Base-by-base conservation (phyloP, 768 basidiomycete genomes). In the Leucocoprinus leucothites region DNA sequence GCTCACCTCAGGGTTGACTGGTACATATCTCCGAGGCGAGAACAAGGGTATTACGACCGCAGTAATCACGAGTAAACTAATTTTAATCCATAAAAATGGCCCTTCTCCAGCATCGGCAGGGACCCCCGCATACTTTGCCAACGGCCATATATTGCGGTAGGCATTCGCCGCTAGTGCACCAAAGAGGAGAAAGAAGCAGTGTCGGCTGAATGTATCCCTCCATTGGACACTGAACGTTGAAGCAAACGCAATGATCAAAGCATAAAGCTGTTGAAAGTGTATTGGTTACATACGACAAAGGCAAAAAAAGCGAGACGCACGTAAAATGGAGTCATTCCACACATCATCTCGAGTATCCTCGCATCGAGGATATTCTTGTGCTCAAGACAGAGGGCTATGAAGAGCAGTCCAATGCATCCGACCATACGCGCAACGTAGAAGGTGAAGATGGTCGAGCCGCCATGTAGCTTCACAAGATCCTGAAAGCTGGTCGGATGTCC, bases 111-210 rank as follows among this genome's bases (percentile, higher is more conserved):
- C 2, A 65, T 71, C 84, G 73, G 81, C 11, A 71, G 73, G 55
- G 71, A 45, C 22, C 57, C 57, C 40, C 7, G 69, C 67, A 62
- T 69, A 81, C 0, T 82, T 86, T 3, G 74, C 69, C 3, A 85
- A 63, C 1, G 85, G 85, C 70, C 74, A 85, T 8, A 86, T 46
- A 57, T 81, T 76, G 11, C 84, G 75, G 57, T 82, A 84, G 22
- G 69, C 65, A 59, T 77, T 84, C 1, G 84, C 71, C 0, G 51
- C 53, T 60, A 79, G 75, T 0, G 70, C 65, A 28, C 69, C 61
- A 4, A 81, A 58, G 9, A 84, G 52, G 41, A 74, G 26, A 5
- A 42, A 3, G 28, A 55, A 48, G 28, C 53, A 55, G 22, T 55
- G 53, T 14, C 8, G 40, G 21, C 53, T 48, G 25, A 48, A 48